Percentiles rank a stretch among this genome's conserved stretches.
Conservation (phyloP, 2,329 filamentous ascomycete genomes). For the Curvularia lunata region DNA sequence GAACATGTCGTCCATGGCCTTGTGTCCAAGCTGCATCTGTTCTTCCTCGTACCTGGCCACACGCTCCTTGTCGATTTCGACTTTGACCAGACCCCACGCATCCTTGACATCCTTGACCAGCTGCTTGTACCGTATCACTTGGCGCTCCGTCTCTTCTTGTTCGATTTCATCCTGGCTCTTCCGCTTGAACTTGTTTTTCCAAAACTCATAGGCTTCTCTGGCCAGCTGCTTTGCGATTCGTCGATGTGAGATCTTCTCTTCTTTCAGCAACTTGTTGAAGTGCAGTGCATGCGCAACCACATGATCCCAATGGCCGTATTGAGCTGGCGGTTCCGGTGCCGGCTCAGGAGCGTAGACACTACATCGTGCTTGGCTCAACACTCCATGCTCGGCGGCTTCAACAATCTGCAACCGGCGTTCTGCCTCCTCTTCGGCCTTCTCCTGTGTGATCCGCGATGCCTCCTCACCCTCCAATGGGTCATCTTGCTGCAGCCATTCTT, state of each 20-base stretch:
- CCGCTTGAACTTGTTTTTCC: conserved; percentile 67
- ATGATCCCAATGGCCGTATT: conserved; percentile 89
- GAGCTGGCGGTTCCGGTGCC: conserved; percentile 71
- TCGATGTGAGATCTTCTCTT: conserved; percentile 79
- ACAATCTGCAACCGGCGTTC: conserved; percentile 71
- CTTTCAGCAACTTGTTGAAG: conserved; percentile 79
- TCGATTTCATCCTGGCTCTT: conserved; percentile 74
- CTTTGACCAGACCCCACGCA: conserved; percentile 65
- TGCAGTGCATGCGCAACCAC: conserved; percentile 78
- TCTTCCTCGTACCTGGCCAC: conserved; percentile 66
- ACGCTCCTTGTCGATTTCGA: conserved; percentile 63
- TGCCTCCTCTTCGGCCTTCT: conserved; percentile 65
- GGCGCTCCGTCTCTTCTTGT: conserved; percentile 73
- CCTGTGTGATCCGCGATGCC: conserved; percentile 40
- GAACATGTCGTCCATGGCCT: conserved; percentile 75
- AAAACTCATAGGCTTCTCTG: conserved; percentile 76
- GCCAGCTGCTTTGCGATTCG: conserved; percentile 80
- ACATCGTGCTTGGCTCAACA: conserved; percentile 73
- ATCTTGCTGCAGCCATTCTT: conserved; percentile 69
- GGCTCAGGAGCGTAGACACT: conserved; percentile 75
- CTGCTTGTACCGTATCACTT: conserved; percentile 72
- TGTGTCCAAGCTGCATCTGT: conserved; percentile 62
- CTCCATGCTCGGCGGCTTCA: conserved; percentile 74
- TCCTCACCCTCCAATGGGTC: conserved; percentile 56
- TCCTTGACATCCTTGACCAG: conserved; percentile 70